phyloP scores from a whole-genome alignment of 805 yeast genomes.

The Komagataella phaffii region DNA sequence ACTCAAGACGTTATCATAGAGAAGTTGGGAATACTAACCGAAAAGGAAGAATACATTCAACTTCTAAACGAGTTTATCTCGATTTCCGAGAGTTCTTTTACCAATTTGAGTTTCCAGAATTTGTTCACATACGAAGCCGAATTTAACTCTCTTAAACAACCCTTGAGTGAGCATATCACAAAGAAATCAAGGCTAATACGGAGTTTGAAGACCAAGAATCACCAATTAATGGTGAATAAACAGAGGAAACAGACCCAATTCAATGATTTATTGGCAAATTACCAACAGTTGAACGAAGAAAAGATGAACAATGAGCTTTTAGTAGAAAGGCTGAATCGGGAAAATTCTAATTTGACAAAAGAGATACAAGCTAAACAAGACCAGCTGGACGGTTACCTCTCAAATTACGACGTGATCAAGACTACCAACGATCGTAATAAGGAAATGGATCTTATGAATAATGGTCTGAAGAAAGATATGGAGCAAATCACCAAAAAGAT shows the following conservation, averaged over 20 bases:
- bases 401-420: conserved; percentile 19
- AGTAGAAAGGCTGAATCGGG: conserved; percentile 8
- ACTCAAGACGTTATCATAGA: not conserved
- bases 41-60: not conserved
- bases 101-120: not conserved
- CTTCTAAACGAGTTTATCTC: not conserved
- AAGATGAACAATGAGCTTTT: conserved; percentile 13
- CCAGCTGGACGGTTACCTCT: conserved; percentile 10
- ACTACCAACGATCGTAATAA: conserved; percentile 17
- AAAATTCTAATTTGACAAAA: conserved; percentile 8
- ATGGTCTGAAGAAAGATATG: conserved; percentile 13
- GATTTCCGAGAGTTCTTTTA: not conserved
- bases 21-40: not conserved
- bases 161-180: not conserved
- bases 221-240: conserved; percentile 5
- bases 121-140: not conserved
- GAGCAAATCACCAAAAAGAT: conserved; percentile 10
- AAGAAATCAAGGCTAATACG: not conserved
- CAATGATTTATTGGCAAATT: conserved; percentile 16
- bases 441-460: conserved; percentile 15
- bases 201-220: not conserved
- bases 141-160: not conserved
- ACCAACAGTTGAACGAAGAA: conserved; percentile 20
- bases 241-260: conserved; percentile 8
- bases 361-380: conserved; percentile 6